Conservation (phyloP, 768 basidiomycete genomes). For the Crucibulum laeve region DNA sequence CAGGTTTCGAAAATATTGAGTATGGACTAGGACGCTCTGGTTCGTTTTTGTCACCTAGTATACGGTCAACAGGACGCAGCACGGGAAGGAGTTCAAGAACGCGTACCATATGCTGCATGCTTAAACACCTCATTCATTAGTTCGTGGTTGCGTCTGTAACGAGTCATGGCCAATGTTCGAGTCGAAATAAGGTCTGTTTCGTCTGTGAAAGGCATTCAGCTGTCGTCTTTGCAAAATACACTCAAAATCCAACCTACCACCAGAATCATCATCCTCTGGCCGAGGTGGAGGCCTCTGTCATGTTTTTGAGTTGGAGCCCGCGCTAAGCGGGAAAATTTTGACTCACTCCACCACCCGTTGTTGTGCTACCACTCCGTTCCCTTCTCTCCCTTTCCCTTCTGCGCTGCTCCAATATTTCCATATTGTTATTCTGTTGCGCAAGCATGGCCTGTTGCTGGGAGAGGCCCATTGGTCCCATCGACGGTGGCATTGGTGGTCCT, state of each 20-base stretch:
- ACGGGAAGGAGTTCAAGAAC: background rate
- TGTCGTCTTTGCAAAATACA: too few relatives aligned
- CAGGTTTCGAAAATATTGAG: constrained; percentile 54
- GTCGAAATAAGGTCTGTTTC: constrained; percentile 71
- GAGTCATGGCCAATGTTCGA: constrained; percentile 62
- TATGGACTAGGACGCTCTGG: constrained; percentile 41
- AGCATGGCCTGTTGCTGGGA: constrained; percentile 60
- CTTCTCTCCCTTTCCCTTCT: constrained; percentile 47
- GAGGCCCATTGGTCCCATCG: constrained; percentile 27
- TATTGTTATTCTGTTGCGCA: constrained; percentile 65
- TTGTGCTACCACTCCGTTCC: constrained; percentile 37
- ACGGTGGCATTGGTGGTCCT: constrained; percentile 22
- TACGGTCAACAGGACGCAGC: background rate
- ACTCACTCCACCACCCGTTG: constrained; percentile 27
- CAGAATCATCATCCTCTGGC: constrained; percentile 66
- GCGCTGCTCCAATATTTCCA: constrained; percentile 68
- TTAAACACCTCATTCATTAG: constrained; percentile 81
- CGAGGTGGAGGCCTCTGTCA: constrained; percentile 28
- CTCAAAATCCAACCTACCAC: too few relatives aligned
- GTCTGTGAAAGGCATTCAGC: constrained; percentile 29
- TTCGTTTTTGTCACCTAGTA: constrained; percentile 39
- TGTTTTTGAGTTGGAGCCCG: background rate
- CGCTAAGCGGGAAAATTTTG: background rate
- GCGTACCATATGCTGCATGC: constrained; percentile 62
- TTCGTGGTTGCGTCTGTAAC: constrained; percentile 80